Conservation (phyloP, 2,329 filamentous ascomycete genomes). For the Beauveria bassiana region DNA sequence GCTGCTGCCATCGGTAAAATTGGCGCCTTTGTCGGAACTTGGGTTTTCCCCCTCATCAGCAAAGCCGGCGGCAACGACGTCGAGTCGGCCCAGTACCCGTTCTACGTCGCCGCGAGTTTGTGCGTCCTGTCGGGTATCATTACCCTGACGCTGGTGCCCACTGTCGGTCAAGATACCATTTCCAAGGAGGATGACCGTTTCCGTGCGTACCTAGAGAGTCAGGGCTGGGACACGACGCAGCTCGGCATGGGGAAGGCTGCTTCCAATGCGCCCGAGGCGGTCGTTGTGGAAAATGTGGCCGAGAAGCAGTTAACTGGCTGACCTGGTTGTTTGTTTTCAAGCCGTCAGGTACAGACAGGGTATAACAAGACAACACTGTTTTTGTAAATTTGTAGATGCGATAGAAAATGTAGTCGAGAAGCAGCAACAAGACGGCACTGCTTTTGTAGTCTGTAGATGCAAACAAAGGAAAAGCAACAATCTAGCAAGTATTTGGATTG, state of each 20-base stretch:
- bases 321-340: no score
- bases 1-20: constrained; percentile 69
- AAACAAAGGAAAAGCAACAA: background rate
- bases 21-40: constrained; percentile 78
- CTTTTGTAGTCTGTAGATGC: background rate
- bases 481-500: no score
- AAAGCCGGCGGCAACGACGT: constrained; percentile 47
- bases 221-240: constrained; percentile 67
- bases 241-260: constrained; percentile 35
- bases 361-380: background rate
- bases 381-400: background rate
- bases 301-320: background rate
- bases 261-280: background rate
- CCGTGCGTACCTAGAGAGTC: constrained; percentile 60
- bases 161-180: constrained; percentile 82
- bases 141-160: constrained; percentile 49
- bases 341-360: no score
- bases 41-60: constrained; percentile 68
- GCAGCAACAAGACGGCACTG: no score
- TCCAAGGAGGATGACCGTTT: constrained; percentile 69
- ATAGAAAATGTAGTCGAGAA: no score
- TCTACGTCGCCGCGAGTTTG: constrained; percentile 71
- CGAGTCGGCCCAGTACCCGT: constrained; percentile 72
- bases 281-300: background rate
- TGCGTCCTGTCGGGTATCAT: constrained; percentile 62